phyloP scores from a whole-genome alignment of 1,284 basidiomycete genomes.

The Leccinum fuscescens region DNA sequence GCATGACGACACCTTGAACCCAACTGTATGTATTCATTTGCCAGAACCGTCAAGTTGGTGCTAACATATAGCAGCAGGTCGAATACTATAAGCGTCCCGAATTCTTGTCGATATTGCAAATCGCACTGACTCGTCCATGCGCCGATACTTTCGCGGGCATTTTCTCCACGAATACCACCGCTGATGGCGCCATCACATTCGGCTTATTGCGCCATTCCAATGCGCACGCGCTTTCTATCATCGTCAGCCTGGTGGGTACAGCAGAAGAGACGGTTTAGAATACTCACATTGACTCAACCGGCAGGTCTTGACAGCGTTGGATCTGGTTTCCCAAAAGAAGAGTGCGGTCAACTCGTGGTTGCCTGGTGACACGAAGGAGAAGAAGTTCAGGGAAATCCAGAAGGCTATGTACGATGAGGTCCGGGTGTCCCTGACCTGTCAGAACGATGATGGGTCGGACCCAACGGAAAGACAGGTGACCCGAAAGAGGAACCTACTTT shows the following conservation, averaged over 20 bases:
- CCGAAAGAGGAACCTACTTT: neutral
- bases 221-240: neutral
- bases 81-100: neutral
- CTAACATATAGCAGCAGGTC: neutral
- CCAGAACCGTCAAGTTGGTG: neutral
- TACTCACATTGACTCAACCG: neutral
- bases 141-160: neutral
- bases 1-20: too few species aligned
- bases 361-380: neutral
- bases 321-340: neutral
- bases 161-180: neutral
- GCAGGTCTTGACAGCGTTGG: neutral
- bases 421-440: neutral
- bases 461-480: neutral
- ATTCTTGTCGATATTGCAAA: neutral
- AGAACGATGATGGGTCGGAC: neutral
- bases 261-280: neutral
- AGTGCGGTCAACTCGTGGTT: neutral
- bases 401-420: neutral
- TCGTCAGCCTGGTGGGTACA: neutral
- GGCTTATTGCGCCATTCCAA: neutral
- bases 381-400: neutral
- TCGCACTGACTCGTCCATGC: neutral
- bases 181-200: neutral
- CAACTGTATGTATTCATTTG: too few species aligned